These are phyloP conservation scores for Eudorina sp. DNA, from an alignment of 139 green algal genomes.

Conservation along the genomic window DNA sequence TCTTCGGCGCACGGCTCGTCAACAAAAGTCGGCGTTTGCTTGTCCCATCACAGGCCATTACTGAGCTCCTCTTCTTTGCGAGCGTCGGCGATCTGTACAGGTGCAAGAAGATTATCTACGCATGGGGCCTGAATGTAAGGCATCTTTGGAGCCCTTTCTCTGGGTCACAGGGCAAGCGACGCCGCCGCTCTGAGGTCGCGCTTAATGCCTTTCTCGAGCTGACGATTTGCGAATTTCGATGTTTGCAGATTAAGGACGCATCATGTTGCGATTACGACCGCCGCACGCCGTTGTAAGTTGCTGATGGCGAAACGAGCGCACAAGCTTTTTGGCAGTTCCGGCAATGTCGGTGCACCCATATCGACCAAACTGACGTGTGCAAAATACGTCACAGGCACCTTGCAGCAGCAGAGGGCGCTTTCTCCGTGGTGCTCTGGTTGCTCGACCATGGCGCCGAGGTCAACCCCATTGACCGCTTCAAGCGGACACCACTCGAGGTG, in stretches of 20 bases:
- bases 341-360: too few relatives aligned
- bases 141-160: neutral
- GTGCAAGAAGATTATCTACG: slow-evolving; percentile 82
- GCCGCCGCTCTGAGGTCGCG: neutral
- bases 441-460: slow-evolving; percentile 77
- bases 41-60: slow-evolving; percentile 76
- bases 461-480: slow-evolving; percentile 91
- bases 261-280: slow-evolving; percentile 88
- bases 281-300: slow-evolving; percentile 84
- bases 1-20: neutral
- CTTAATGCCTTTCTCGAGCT: neutral
- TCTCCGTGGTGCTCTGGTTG: slow-evolving; percentile 88
- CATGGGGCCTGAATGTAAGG: slow-evolving; percentile 80
- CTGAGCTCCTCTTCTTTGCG: slow-evolving; percentile 93
- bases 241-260: slow-evolving; percentile 34
- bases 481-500: slow-evolving; percentile 91
- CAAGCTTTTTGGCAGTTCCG: neutral
- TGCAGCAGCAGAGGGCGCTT: slow-evolving; percentile 85
- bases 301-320: too few relatives aligned
- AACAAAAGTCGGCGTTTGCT: neutral
- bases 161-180: neutral
- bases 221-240: neutral
- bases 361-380: too few relatives aligned
- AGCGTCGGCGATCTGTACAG: slow-evolving; percentile 86
- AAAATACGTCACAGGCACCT: slow-evolving; percentile 81